These are phyloP conservation scores for Dryas alaskensis DNA, from an alignment of 306 rosid genomes.

Conservation along the genomic window DNA sequence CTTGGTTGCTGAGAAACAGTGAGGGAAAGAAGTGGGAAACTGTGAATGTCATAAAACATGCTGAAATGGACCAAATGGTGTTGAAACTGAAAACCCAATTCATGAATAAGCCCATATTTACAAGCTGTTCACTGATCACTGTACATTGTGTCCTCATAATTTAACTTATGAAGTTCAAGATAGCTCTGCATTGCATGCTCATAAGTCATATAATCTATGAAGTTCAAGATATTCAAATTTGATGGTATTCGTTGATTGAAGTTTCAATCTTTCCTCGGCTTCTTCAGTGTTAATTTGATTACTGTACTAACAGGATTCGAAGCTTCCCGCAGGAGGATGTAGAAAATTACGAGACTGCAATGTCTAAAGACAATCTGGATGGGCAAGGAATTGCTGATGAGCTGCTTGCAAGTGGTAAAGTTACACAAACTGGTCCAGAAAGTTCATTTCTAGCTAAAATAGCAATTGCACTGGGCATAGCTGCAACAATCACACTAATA, in stretches of 20 bases:
- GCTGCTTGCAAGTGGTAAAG: slow-evolving; percentile 26
- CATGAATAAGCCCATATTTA: not conserved
- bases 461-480: slow-evolving; percentile 52
- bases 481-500: slow-evolving; percentile 44
- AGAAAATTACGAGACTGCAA: slow-evolving; percentile 30
- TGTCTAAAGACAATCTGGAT: slow-evolving; percentile 25
- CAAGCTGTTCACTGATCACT: not conserved
- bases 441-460: slow-evolving; percentile 43
- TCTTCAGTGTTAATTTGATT: not conserved
- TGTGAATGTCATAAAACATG: not conserved
- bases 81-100: slow-evolving; percentile 6
- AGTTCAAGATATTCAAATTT: not conserved
- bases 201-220: not conserved
- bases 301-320: slow-evolving; percentile 38
- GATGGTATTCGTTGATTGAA: not conserved
- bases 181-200: not conserved
- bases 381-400: slow-evolving; percentile 25
- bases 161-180: not conserved
- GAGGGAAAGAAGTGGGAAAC: not conserved
- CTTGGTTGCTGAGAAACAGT: not conserved
- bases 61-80: not conserved
- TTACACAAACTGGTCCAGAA: slow-evolving; percentile 18
- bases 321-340: slow-evolving; percentile 38
- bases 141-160: not conserved
- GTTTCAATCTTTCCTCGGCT: not conserved